Evolutionary conservation across 2,329 filamentous ascomycete species (phyloP).

Genomic region (Fusarium bulbicola): DNA sequence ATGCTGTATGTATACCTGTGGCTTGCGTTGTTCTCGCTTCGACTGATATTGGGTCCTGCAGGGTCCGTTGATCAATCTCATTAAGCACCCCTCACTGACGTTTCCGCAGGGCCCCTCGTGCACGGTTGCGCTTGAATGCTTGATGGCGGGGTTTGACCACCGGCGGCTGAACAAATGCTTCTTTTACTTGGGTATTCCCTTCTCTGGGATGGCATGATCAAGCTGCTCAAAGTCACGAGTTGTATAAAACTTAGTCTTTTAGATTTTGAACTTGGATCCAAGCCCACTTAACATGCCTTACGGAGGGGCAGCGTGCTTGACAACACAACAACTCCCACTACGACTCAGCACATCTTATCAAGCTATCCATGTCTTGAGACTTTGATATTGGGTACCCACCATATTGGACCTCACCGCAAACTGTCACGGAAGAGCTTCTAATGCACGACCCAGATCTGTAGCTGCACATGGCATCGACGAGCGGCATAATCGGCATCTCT

Average conservation of each 20-base stretch:
- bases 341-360: slow-evolving; percentile 9
- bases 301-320: slow-evolving; percentile 10
- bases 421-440: slow-evolving; percentile 2
- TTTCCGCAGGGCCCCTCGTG: slow-evolving; percentile 23
- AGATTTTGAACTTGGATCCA: not conserved
- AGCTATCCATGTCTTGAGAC: slow-evolving; percentile 9
- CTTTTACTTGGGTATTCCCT: not conserved
- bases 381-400: slow-evolving; percentile 25
- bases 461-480: not conserved
- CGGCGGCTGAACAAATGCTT: not conserved
- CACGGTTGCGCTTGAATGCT: slow-evolving; percentile 17
- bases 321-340: slow-evolving; percentile 2
- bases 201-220: not conserved
- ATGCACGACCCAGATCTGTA: slow-evolving; percentile 8
- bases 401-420: slow-evolving; percentile 31
- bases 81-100: slow-evolving; percentile 28
- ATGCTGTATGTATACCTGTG: slow-evolving; percentile 7
- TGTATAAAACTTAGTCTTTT: not conserved
- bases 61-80: slow-evolving; percentile 38
- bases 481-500: not conserved
- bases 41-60: slow-evolving; percentile 23
- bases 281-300: not conserved
- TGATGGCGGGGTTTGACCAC: slow-evolving; percentile 25
- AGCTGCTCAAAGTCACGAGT: not conserved
- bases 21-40: slow-evolving; percentile 18